Conservation (phyloP, 2,329 filamentous ascomycete species). For the Aurifilum marmelostoma region DNA sequence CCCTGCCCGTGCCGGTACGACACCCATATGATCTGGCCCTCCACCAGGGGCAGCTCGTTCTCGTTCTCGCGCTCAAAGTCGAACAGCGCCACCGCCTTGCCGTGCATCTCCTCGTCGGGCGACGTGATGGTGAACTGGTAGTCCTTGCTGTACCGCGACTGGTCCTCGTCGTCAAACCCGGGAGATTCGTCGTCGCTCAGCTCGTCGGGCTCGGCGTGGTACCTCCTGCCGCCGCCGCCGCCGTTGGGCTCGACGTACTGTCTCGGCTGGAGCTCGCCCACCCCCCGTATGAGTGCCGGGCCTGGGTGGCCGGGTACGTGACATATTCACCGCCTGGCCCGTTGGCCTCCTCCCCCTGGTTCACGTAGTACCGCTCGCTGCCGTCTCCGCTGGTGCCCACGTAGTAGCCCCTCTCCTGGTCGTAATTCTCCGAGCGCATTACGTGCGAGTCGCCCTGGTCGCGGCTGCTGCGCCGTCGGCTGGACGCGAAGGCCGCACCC, state of each 20-base stretch:
- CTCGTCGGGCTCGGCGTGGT: constrained; percentile 61
- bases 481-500: constrained; percentile 51
- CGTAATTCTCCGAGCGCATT: constrained; percentile 54
- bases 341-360: constrained; percentile 69
- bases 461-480: constrained; percentile 51
- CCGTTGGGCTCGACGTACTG: constrained; percentile 52
- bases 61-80: constrained; percentile 96
- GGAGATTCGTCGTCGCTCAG: constrained; percentile 60
- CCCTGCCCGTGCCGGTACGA: constrained; percentile 95
- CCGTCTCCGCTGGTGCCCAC: constrained; percentile 70
- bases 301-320: constrained; percentile 72
- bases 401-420: constrained; percentile 68
- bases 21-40: constrained; percentile 95
- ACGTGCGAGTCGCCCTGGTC: constrained; percentile 46
- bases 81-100: constrained; percentile 92
- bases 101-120: constrained; percentile 96
- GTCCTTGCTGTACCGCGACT: constrained; percentile 84
- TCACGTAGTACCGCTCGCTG: constrained; percentile 75
- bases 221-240: constrained; percentile 50
- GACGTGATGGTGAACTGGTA: constrained; percentile 95
- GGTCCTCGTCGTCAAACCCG: constrained; percentile 62
- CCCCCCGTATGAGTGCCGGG: constrained; percentile 56
- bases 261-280: constrained; percentile 49
- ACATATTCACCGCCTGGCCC: constrained; percentile 80
- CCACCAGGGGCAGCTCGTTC: constrained; percentile 88